A percentile compares a stretch with the other conserved stretches of the same genome.
Evolutionary conservation across 441 rosid species (phyloP).

Genomic region (Aleurites moluccanus): DNA sequence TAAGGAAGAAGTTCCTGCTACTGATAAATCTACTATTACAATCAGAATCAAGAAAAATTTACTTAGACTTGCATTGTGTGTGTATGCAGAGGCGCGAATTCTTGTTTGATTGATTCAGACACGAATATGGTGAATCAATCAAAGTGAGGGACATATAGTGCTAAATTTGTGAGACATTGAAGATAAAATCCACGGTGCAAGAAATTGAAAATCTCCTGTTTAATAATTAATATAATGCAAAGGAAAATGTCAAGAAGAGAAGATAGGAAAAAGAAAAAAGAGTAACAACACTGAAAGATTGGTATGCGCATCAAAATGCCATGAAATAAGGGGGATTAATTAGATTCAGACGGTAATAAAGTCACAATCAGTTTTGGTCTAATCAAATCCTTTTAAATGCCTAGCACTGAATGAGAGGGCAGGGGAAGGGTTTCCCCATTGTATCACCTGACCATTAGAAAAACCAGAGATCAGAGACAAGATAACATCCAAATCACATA

Average conservation of each 20-base stretch:
- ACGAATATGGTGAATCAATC: neutral
- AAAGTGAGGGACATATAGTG: neutral
- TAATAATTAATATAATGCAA: neutral
- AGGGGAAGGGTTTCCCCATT: neutral
- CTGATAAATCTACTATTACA: neutral
- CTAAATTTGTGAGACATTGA: neutral
- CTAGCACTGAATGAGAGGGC: neutral
- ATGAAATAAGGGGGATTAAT: no score
- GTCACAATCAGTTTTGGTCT: no score
- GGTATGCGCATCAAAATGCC: no score
- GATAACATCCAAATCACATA: neutral
- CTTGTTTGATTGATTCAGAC: neutral
- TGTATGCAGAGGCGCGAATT: no score
- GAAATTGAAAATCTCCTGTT: no score
- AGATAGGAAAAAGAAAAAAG: neutral
- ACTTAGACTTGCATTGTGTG: neutral
- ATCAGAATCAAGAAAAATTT: neutral
- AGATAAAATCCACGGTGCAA: neutral
- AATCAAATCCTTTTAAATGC: neutral
- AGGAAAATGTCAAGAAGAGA: neutral
- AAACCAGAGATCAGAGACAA: neutral
- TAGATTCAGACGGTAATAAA: no score
- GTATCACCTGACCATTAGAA: neutral
- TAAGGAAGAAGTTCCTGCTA: neutral
- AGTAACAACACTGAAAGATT: no score